phyloP scores from a whole-genome alignment of 192 early-diverging fungal species.

The Backusella sp. region DNA sequence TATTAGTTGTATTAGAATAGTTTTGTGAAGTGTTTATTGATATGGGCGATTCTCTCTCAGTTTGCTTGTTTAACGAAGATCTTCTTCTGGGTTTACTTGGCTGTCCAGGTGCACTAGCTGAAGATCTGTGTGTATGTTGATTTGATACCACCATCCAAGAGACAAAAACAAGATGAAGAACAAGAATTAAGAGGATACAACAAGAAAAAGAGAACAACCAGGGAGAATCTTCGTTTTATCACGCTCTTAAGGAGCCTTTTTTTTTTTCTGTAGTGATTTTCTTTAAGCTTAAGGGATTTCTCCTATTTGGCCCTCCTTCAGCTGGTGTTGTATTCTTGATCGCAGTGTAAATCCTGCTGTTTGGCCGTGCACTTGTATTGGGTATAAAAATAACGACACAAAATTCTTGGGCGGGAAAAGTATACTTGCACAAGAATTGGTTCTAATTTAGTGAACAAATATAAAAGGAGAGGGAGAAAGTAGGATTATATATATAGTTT shows the following conservation, averaged over 20 bases:
- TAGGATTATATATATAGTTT: background rate
- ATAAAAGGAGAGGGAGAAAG: background rate
- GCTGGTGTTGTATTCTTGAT: background rate
- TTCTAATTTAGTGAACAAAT: background rate
- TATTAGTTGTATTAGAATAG: background rate
- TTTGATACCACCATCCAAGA: background rate
- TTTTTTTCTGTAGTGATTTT: background rate
- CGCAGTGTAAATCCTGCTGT: background rate
- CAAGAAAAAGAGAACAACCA: slow-evolving; percentile 6
- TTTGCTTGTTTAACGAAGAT: background rate
- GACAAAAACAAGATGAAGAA: background rate
- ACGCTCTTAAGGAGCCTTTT: background rate
- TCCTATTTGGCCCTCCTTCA: slow-evolving; percentile 1
- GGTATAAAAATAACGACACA: background rate
- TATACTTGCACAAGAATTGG: background rate
- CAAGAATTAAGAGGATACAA: background rate
- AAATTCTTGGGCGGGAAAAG: slow-evolving; percentile 6
- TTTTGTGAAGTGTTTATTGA: background rate
- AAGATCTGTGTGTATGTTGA: background rate
- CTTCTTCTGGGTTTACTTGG: background rate
- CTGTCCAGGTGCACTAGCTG: background rate
- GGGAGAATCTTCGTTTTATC: background rate
- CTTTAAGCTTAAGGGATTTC: background rate
- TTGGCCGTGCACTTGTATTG: slow-evolving; percentile 7
- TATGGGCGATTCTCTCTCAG: background rate